Evolutionary conservation across 2,329 filamentous ascomycete species (phyloP), one percentile per base, ranked within the genome.

Genomic region (Sarocladium oryzae): DNA sequence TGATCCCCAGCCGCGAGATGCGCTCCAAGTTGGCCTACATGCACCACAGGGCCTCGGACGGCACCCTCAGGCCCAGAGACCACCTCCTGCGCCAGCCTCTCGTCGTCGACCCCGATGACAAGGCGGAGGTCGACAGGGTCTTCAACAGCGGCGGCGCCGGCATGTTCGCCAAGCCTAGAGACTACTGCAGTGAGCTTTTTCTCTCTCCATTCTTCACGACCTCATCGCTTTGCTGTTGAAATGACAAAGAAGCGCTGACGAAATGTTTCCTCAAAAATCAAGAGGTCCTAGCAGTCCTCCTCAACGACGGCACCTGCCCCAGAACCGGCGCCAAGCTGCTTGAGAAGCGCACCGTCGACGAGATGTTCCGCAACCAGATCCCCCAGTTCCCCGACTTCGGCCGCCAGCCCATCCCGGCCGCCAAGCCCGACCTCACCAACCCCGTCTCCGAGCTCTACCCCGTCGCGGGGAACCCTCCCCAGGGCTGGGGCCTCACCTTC

Each of bases 321-420:
- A 70, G 58, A 0, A 86, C 81, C 0, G 75, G 76, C 1, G 61
- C 63, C 0, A 69, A 71, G 49, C 74, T 88, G 28, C 69, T 88
- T 6, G 67, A 71, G 18, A 69, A 73, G 15, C 68, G 73, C 26
- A 85, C 82, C 0, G 76, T 88, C 0, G 72, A 82, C 11, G 64
- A 76, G 28, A 84, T 88, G 79, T 86, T 82, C 62, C 69, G 69
- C 52, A 86, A 88, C 60, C 82, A 83, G 55, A 75, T 85, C 49
- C 71, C 77, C 0, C 54, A 74, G 1, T 72, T 77, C 45, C 79
- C 80, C 1, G 59, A 82, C 54, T 81, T 78, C 52, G 70, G 70
- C 1, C 69, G 75, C 1, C 66, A 70, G 53, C 58, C 59, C 2
- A 67, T 79, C 2, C 62, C 72, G 0, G 69, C 71, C 1, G 66